phyloP scores from a whole-genome alignment of 768 basidiomycete species.

The Termitomyces sp. region DNA sequence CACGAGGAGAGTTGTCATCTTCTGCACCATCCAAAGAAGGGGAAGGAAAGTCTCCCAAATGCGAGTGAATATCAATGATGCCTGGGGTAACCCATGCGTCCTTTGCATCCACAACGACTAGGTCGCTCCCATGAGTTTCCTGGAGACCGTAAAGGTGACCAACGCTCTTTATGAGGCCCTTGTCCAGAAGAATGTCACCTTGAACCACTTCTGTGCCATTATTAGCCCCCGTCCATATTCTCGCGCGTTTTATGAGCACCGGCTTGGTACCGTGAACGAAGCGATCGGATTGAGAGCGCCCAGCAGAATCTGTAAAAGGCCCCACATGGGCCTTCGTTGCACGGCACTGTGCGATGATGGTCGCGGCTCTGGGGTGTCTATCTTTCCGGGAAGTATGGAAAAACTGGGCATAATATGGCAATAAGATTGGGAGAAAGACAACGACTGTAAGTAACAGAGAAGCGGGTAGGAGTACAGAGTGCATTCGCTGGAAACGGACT shows the following conservation, averaged over 20 bases:
- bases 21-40: conserved; percentile 48
- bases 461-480: background rate
- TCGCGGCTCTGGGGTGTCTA: conserved; percentile 18
- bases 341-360: conserved; percentile 41
- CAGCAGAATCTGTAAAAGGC: conserved; percentile 42
- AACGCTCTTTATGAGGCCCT: conserved; percentile 61
- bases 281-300: conserved; percentile 58
- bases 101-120: conserved; percentile 57
- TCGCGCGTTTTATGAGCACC: conserved; percentile 69
- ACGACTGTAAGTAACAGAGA: background rate
- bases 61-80: conserved; percentile 65
- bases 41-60: conserved; percentile 52
- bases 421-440: background rate
- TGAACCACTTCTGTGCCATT: conserved; percentile 65
- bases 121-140: conserved; percentile 28
- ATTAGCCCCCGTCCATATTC: conserved; percentile 76
- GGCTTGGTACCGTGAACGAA: conserved; percentile 62
- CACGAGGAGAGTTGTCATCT: conserved; percentile 56
- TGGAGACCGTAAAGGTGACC: conserved; percentile 39
- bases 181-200: conserved; percentile 69
- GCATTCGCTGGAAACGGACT: background rate
- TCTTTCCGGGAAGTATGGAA: background rate
- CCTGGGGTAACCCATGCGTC: conserved; percentile 84
- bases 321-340: conserved; percentile 38
- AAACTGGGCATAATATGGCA: conserved; percentile 6